Conservation (phyloP, 2,329 filamentous ascomycete species). For the Penicillium glabrum region DNA sequence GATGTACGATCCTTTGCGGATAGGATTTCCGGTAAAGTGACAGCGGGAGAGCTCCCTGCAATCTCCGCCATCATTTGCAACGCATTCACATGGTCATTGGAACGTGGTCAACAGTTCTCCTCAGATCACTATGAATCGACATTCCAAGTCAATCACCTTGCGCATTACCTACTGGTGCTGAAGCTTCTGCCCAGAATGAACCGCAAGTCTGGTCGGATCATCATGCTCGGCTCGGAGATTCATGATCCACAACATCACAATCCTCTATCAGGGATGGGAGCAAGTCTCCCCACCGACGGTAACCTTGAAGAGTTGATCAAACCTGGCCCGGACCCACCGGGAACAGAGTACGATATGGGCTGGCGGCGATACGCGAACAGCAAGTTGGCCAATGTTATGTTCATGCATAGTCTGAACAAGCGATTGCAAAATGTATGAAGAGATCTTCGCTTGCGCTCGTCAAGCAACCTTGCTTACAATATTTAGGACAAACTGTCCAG, state of each 20-base stretch:
- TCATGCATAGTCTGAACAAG: slow-evolving; percentile 9
- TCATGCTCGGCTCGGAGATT: slow-evolving; percentile 8
- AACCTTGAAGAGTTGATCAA: slow-evolving; percentile 4
- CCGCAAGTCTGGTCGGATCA: slow-evolving; percentile 1
- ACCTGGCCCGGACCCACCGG: not conserved
- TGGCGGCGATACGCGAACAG: slow-evolving; percentile 10
- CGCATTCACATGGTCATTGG: slow-evolving; percentile 10
- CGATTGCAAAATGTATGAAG: slow-evolving; percentile 3
- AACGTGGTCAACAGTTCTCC: not conserved
- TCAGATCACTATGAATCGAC: slow-evolving; percentile 3
- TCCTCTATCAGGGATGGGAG: not conserved
- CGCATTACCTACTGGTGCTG: slow-evolving; percentile 7
- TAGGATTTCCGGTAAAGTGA: not conserved
- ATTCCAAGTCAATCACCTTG: slow-evolving; percentile 12
- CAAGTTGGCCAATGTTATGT: slow-evolving; percentile 13
- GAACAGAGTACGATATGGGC: slow-evolving; percentile 10
- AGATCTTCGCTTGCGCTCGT: not conserved
- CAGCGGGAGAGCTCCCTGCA: not conserved
- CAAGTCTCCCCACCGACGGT: not conserved
- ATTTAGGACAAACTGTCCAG: not conserved
- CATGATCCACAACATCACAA: slow-evolving; percentile 6
- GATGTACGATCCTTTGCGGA: slow-evolving; percentile 3
- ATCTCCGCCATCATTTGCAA: slow-evolving; percentile 11
- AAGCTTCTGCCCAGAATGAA: slow-evolving; percentile 7
- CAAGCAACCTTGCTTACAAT: not conserved